These are phyloP conservation scores for Eucalyptus cloeziana DNA, from an alignment of 345 rosid species.

Conservation along the genomic window DNA sequence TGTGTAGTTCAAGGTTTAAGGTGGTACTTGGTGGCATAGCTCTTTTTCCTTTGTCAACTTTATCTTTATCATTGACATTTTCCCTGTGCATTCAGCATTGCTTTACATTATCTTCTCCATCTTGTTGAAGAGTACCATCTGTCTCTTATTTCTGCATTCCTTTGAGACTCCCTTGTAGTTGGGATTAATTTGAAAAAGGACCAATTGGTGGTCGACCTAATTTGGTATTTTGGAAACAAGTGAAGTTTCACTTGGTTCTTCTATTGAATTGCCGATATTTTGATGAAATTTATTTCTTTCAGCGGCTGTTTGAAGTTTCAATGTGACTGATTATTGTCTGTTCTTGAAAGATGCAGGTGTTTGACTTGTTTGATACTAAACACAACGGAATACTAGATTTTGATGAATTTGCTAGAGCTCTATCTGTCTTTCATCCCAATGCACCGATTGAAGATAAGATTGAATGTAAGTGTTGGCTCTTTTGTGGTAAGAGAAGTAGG, in stretches of 20 bases:
- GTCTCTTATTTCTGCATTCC: background rate
- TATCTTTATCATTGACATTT: background rate
- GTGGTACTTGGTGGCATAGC: background rate
- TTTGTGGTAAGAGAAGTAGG: background rate
- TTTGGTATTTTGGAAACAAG: background rate
- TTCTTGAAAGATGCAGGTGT: slow-evolving; percentile 42
- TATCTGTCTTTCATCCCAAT: slow-evolving; percentile 94
- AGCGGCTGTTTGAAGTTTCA: background rate
- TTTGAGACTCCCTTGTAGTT: background rate
- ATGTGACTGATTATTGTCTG: background rate
- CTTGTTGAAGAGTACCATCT: background rate
- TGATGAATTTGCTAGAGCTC: slow-evolving; percentile 98
- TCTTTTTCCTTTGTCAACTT: background rate
- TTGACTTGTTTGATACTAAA: slow-evolving; percentile 93
- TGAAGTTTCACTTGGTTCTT: background rate
- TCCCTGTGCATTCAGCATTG: background rate
- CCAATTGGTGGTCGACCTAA: background rate
- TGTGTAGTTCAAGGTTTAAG: background rate
- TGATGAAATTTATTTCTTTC: background rate
- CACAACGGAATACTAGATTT: slow-evolving; percentile 96
- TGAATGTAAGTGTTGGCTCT: slow-evolving; percentile 38
- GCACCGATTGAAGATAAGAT: slow-evolving; percentile 95
- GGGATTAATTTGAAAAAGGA: background rate
- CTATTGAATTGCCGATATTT: background rate
- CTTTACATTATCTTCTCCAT: background rate